Evolutionary conservation across 2,329 filamentous ascomycete genomes (phyloP).

Genomic region (Talaromyces piceae): DNA sequence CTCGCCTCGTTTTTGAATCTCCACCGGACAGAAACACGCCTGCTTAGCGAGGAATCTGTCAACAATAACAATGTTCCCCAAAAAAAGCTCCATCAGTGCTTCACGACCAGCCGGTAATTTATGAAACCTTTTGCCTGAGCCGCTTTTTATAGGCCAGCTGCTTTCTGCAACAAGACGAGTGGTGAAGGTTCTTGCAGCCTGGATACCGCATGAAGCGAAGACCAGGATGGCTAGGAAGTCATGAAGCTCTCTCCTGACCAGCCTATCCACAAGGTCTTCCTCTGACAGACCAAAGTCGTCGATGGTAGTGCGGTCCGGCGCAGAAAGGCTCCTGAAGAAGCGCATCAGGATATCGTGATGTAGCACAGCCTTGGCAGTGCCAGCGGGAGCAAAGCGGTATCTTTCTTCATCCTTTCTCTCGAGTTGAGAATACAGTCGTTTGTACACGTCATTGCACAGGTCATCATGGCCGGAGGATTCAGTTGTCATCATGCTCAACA

Average conservation of each 20-base stretch:
- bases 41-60: conserved; percentile 26
- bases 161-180: conserved; percentile 1
- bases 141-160: conserved; percentile 2
- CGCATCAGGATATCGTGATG: conserved; percentile 6
- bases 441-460: conserved; percentile 4
- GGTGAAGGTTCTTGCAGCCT: conserved; percentile 15
- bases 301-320: background rate
- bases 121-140: conserved; percentile 1
- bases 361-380: conserved; percentile 14
- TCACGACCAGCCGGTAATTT: background rate
- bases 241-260: conserved; percentile 18
- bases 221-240: conserved; percentile 26
- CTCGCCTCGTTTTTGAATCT: conserved; percentile 22
- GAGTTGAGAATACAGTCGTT: conserved; percentile 3
- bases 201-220: conserved; percentile 20
- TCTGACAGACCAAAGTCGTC: conserved; percentile 5
- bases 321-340: conserved; percentile 3
- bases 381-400: conserved; percentile 15
- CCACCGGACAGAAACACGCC: conserved; percentile 27
- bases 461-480: conserved; percentile 7
- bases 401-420: conserved; percentile 9
- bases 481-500: conserved; percentile 1
- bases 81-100: conserved; percentile 6
- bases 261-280: conserved; percentile 1
- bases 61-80: conserved; percentile 10